These are phyloP conservation scores for Neurospora cerealis DNA, from an alignment of 495 filamentous ascomycete species.

Conservation along the genomic window DNA sequence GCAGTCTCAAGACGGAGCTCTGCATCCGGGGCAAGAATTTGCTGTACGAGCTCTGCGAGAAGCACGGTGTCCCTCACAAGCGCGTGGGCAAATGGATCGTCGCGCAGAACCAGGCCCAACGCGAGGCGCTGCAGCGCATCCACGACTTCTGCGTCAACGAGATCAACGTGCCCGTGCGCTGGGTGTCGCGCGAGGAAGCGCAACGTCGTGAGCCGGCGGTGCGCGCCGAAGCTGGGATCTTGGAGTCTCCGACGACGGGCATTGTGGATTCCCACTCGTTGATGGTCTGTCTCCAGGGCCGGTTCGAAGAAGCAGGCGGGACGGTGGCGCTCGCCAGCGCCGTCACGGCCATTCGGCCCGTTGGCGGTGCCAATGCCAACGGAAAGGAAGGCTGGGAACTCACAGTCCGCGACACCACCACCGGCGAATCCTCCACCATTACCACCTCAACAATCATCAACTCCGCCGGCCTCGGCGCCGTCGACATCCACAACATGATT, in stretches of 20 bases:
- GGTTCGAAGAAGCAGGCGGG: slow-evolving; percentile 68
- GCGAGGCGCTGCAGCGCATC: slow-evolving; percentile 52
- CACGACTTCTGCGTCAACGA: slow-evolving; percentile 51
- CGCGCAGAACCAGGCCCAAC: slow-evolving; percentile 66
- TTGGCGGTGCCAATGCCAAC: slow-evolving; percentile 41
- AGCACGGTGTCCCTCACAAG: slow-evolving; percentile 55
- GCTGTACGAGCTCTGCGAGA: slow-evolving; percentile 69
- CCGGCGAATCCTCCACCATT: slow-evolving; percentile 44
- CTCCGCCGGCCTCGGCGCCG: slow-evolving; percentile 72
- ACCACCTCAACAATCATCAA: slow-evolving; percentile 73
- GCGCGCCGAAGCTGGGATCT: slow-evolving; percentile 58
- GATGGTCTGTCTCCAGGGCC: slow-evolving; percentile 69
- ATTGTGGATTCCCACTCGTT: slow-evolving; percentile 82
- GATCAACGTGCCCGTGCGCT: slow-evolving; percentile 64
- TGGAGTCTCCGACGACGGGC: slow-evolving; percentile 77
- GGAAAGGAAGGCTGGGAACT: slow-evolving; percentile 41
- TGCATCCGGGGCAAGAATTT: slow-evolving; percentile 67
- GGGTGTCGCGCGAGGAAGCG: slow-evolving; percentile 53
- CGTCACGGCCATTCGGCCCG: slow-evolving; percentile 49
- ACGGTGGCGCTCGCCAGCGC: slow-evolving; percentile 53
- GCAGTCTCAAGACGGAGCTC: slow-evolving; percentile 69
- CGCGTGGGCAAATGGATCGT: slow-evolving; percentile 92
- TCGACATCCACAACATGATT: slow-evolving; percentile 71
- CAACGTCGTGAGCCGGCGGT: slow-evolving; percentile 60
- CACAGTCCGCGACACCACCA: slow-evolving; percentile 29